phyloP scores from a whole-genome alignment of 2,329 filamentous ascomycete genomes.

The Diatrype stigma region DNA sequence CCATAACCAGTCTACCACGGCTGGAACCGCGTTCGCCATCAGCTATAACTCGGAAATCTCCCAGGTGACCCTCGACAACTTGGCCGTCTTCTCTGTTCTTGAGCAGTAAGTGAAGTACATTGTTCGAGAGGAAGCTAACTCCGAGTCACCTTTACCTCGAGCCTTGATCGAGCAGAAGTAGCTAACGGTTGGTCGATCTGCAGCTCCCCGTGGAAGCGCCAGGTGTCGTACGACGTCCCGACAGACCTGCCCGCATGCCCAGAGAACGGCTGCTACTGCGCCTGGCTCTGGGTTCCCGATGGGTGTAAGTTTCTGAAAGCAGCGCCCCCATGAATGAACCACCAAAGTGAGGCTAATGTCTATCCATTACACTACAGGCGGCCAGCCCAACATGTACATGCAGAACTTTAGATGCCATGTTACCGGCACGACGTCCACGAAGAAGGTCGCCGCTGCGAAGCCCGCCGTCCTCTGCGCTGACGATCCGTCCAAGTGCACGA shows the following conservation, averaged over 20 bases:
- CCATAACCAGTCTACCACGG: slow-evolving; percentile 37
- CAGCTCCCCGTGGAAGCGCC: slow-evolving; percentile 16
- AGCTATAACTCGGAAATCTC: slow-evolving; percentile 43
- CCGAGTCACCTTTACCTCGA: no score
- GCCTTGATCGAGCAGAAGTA: no score
- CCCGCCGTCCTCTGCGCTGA: slow-evolving; percentile 38
- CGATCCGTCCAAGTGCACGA: slow-evolving; percentile 27
- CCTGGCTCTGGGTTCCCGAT: slow-evolving; percentile 16
- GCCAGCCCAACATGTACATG: slow-evolving; percentile 34
- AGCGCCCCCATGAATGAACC: not conserved
- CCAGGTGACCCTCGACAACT: slow-evolving; percentile 45
- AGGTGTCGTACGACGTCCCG: slow-evolving; percentile 13
- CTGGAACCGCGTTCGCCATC: slow-evolving; percentile 47
- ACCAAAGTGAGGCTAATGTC: not conserved
- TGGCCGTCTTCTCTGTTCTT: slow-evolving; percentile 46
- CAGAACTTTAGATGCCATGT: slow-evolving; percentile 46
- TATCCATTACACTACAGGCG: slow-evolving; percentile 5
- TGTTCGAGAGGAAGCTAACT: not conserved
- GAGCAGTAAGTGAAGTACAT: slow-evolving; percentile 30
- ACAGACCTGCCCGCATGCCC: slow-evolving; percentile 12
- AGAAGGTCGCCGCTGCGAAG: slow-evolving; percentile 36
- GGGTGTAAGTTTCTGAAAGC: slow-evolving; percentile 10
- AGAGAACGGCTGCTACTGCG: slow-evolving; percentile 14
- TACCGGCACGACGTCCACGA: slow-evolving; percentile 36
- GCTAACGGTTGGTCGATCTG: not conserved